Conservation (phyloP, 805 yeast species). For the Cyberlindnera lachancei region DNA sequence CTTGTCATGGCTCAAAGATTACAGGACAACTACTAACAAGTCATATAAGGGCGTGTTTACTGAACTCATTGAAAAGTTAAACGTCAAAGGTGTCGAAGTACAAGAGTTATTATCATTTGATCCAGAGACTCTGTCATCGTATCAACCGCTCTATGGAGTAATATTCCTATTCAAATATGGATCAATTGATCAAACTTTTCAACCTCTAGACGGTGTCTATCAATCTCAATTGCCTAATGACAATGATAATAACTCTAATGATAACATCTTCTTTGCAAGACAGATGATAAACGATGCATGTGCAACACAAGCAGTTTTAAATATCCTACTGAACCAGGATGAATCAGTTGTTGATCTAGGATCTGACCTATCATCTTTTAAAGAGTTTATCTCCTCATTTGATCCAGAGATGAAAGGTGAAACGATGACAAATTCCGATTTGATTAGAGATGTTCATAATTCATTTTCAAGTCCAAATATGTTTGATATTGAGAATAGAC, state of each 20-base stretch:
- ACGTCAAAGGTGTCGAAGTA: conserved; percentile 45
- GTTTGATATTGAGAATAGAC: conserved; percentile 35
- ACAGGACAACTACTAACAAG: neutral
- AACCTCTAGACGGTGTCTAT: conserved; percentile 38
- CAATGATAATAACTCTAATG: conserved; percentile 6
- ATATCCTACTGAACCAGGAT: conserved; percentile 39
- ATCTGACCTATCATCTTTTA: conserved; percentile 37
- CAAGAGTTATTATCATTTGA: conserved; percentile 53
- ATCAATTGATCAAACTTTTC: conserved; percentile 26
- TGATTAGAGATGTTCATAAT: conserved; percentile 50
- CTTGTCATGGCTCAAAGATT: neutral
- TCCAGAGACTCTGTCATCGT: conserved; percentile 27
- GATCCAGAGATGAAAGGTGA: conserved; percentile 56
- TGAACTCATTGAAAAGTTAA: conserved; percentile 49
- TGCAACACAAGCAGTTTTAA: conserved; percentile 66
- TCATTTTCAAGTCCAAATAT: conserved; percentile 51
- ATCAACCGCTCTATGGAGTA: conserved; percentile 47
- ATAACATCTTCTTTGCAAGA: conserved; percentile 50
- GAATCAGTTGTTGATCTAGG: conserved; percentile 44
- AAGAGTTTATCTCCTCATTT: conserved; percentile 42
- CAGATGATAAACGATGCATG: conserved; percentile 65
- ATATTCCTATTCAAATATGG: conserved; percentile 58
- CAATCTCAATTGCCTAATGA: conserved; percentile 22
- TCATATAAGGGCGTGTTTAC: conserved; percentile 48
- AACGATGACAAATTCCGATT: conserved; percentile 49